Evolutionary conservation across 768 basidiomycete species (phyloP), one percentile per base, ranked within the genome.

Genomic region (Hebeloma cylindrosporum): DNA sequence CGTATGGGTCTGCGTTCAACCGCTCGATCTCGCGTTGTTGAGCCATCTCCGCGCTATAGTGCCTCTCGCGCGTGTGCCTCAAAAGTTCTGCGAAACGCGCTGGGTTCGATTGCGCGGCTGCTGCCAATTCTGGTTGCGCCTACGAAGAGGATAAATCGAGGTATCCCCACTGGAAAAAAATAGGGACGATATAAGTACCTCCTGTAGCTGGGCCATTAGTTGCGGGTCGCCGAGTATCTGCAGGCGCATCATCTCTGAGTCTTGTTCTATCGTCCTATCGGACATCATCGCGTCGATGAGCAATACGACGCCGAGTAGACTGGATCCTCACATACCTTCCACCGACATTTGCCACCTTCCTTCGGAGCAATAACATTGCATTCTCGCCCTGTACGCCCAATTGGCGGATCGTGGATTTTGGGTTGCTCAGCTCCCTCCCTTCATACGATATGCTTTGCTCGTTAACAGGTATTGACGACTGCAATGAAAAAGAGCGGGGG

Each of bases 201-300:
- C 66, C 47, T 75, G 79, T 14, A 98, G 59, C 60, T 88, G 79
- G 10, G 69, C 63, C 86, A 97, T 85, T 35, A 96, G 66, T 0
- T 70, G 56, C 3, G 93, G 93, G 65, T 97, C 79, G 3, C 93
- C 91, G 9, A 98, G 70, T 11, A 95, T 60, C 53, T 93, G 92
- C 18, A 94, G 67, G 11, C 95, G 78, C 83, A 93, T 90, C 79
- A 85, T 87, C 65, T 98, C 95, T 21, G 88, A 68, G 54, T 95
- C 92, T 50, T 85, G 85, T 53, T 84, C 79, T n/a, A 78, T 70
- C 11, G 79, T 63, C 56, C 90, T 92, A 52, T 36, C 10, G 23
- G 28, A 28, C 5, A n/a, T n/a, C n/a, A n/a, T n/a, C 17, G 31
- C 29, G 45, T 45, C 21, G 43, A 13, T 28, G 33, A 28, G 16